phyloP scores from a whole-genome alignment of 495 filamentous ascomycete genomes.

The Podospora pseudoanserina region DNA sequence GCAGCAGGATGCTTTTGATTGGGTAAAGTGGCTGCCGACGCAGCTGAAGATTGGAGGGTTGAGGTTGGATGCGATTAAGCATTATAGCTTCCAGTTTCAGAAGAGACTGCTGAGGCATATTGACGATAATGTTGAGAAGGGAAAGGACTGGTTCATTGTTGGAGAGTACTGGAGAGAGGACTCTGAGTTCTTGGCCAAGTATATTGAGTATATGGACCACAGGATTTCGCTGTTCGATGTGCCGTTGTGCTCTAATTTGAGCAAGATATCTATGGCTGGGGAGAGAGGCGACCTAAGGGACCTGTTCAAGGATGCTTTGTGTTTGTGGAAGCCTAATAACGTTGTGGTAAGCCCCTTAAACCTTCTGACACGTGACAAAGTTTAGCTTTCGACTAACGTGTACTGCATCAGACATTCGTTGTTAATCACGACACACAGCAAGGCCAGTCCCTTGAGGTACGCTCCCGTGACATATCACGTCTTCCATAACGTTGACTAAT shows the following conservation, averaged over 20 bases:
- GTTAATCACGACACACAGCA: slow-evolving; percentile 53
- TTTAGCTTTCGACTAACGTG: neutral
- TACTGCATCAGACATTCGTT: slow-evolving; percentile 39
- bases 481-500: too few species aligned
- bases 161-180: slow-evolving; percentile 72
- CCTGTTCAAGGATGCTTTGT: slow-evolving; percentile 60
- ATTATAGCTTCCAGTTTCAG: slow-evolving; percentile 66
- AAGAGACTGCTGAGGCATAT: slow-evolving; percentile 45
- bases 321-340: slow-evolving; percentile 54
- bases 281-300: slow-evolving; percentile 43
- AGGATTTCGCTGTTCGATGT: slow-evolving; percentile 63
- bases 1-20: slow-evolving; percentile 57
- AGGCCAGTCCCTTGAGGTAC: slow-evolving; percentile 30
- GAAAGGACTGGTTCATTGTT: slow-evolving; percentile 59
- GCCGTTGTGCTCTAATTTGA: slow-evolving; percentile 64
- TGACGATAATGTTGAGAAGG: slow-evolving; percentile 40
- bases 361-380: neutral
- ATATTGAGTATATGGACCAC: slow-evolving; percentile 57
- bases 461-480: slow-evolving; percentile 11
- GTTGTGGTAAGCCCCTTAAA: slow-evolving; percentile 44
- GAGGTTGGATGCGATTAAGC: slow-evolving; percentile 70
- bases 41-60: slow-evolving; percentile 61
- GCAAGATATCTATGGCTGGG: slow-evolving; percentile 42
- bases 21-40: slow-evolving; percentile 63
- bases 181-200: slow-evolving; percentile 49